Conservation (phyloP, 2,329 filamentous ascomycete genomes). For the Aspergillus alliaceus region DNA sequence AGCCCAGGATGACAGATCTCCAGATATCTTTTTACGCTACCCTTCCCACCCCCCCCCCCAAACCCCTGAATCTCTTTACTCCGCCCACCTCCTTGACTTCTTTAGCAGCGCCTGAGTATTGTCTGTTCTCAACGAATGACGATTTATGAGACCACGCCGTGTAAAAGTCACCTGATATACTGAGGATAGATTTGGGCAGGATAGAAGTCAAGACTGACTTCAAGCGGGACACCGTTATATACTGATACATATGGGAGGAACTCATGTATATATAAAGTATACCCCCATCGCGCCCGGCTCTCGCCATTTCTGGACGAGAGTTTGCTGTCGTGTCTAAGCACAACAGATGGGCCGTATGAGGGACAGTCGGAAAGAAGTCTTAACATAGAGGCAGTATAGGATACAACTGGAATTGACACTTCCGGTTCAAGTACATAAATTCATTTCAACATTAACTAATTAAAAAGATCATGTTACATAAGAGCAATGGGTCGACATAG, state of each 20-base stretch:
- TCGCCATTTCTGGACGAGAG: not conserved
- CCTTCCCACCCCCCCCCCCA: not conserved
- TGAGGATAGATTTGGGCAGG: conserved; percentile 13
- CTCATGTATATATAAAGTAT: not conserved
- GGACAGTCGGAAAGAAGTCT: not conserved
- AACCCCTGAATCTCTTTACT: not conserved
- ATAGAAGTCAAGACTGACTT: not conserved
- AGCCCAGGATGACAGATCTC: conserved; percentile 2
- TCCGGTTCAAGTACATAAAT: not conserved
- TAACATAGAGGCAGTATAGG: not conserved
- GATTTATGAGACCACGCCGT: conserved; percentile 13
- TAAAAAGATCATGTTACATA: not conserved
- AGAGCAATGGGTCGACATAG: not conserved
- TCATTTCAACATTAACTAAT: not conserved
- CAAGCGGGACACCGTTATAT: not conserved
- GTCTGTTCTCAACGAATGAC: conserved; percentile 10
- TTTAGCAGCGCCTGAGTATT: not conserved
- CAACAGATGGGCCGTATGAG: not conserved
- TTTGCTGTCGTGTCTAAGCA: not conserved
- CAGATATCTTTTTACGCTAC: no score
- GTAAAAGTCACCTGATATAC: conserved; percentile 15
- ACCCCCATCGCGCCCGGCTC: not conserved
- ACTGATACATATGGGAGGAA: not conserved
- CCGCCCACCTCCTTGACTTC: not conserved
- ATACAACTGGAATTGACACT: not conserved